These are phyloP conservation scores for Tribonema minus DNA, from an alignment of 108 stramenopile species.

Conservation along the genomic window DNA sequence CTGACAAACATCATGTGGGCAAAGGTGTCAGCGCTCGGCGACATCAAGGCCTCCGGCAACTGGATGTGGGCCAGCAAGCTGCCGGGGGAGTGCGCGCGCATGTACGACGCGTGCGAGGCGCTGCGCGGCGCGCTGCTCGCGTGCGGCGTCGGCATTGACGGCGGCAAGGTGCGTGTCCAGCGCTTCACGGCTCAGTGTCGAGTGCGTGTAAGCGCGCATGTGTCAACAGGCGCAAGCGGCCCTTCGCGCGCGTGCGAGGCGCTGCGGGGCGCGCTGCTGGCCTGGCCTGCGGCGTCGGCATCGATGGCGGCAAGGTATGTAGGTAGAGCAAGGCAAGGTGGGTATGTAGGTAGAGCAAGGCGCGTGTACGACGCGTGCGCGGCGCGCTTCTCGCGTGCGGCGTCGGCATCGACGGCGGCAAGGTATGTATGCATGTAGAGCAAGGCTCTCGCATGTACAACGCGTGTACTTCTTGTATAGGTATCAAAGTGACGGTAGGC, in stretches of 20 bases:
- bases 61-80: conserved; percentile 99
- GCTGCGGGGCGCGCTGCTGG: conserved; percentile 75
- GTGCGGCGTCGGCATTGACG: conserved; percentile 90
- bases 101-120: conserved; percentile 95
- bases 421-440: no score
- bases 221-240: no score
- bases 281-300: conserved; percentile 81
- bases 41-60: conserved; percentile 93
- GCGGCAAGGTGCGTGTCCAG: conserved; percentile 67
- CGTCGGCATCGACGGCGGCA: conserved; percentile 95
- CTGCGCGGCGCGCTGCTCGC: conserved; percentile 77
- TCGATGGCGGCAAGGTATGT: conserved; percentile 87
- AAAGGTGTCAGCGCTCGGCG: conserved; percentile 75
- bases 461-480: no score
- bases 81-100: conserved; percentile 91
- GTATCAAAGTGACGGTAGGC: no score
- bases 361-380: conserved; percentile 95
- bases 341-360: no score
- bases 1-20: conserved; percentile 99
- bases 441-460: no score
- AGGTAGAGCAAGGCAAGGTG: no score
- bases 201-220: no score
- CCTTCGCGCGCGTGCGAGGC: conserved; percentile 96
- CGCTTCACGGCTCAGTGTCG: no score
- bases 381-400: conserved; percentile 80